Conservation (phyloP, 495 filamentous ascomycete genomes). For the Trichoderma asperelloides region DNA sequence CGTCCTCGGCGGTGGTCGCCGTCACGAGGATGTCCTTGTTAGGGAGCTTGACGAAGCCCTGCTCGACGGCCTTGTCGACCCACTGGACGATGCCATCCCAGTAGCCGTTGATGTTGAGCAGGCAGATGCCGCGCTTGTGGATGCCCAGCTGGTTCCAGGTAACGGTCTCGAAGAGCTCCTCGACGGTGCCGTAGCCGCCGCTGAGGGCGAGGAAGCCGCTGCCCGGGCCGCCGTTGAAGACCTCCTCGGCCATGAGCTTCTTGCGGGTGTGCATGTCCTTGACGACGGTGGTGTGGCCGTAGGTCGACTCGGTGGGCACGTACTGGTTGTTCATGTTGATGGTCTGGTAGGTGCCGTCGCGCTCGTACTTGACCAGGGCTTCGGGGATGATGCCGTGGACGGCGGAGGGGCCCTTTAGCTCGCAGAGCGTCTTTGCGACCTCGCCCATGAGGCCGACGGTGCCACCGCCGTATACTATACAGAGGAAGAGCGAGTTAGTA, state of each 20-base stretch:
- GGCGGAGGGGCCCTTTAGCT: constrained; percentile 66
- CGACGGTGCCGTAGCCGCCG: constrained; percentile 89
- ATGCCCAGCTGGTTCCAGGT: constrained; percentile 99
- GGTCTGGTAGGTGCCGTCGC: constrained; percentile 39
- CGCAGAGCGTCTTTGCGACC: constrained; percentile 76
- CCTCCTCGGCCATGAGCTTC: constrained; percentile 79
- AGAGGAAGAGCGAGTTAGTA: background rate
- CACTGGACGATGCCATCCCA: constrained; percentile 80
- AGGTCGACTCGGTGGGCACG: constrained; percentile 59
- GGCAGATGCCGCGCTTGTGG: constrained; percentile 67
- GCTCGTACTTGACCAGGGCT: constrained; percentile 75
- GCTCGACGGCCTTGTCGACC: constrained; percentile 67
- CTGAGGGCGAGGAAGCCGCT: constrained; percentile 83
- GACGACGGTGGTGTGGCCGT: constrained; percentile 78
- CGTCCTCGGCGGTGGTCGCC: constrained; percentile 61
- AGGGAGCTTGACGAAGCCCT: constrained; percentile 61
- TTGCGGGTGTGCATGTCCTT: constrained; percentile 94
- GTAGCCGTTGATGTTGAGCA: constrained; percentile 82
- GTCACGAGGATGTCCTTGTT: constrained; percentile 72
- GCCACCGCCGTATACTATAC: constrained; percentile 79
- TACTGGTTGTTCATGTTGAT: constrained; percentile 21
- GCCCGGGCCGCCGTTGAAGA: constrained; percentile 69
- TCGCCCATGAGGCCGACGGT: constrained; percentile 94
- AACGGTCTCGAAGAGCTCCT: constrained; percentile 92
- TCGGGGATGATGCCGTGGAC: constrained; percentile 92